Evolutionary conservation across 257 asterid genomes (phyloP).

Genomic region (Verbascum thapsus): DNA sequence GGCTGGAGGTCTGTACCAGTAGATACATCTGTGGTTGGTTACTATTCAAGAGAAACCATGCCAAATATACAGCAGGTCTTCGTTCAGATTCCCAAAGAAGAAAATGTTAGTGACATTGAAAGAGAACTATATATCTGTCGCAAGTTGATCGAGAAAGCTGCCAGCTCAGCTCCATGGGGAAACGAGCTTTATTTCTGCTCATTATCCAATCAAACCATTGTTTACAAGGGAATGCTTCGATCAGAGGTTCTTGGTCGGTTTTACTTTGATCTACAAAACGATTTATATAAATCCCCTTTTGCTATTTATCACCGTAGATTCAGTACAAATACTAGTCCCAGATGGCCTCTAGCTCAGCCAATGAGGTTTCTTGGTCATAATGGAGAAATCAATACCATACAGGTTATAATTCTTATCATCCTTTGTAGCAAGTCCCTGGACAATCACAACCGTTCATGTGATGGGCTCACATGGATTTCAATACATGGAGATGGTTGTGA

Average conservation of each 20-base stretch:
- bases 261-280: constrained; percentile 80
- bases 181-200: constrained; percentile 91
- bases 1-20: constrained; percentile 99
- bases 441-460: too few relatives aligned
- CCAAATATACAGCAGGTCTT: constrained; percentile 92
- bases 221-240: constrained; percentile 98
- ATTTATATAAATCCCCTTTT: constrained; percentile 78
- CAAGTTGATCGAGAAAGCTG: constrained; percentile 81
- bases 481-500: too few relatives aligned
- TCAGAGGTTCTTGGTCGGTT: constrained; percentile 91
- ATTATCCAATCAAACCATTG: constrained; percentile 91
- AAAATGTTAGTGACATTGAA: constrained; percentile 89
- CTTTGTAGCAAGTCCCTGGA: too few relatives aligned
- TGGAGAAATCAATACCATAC: constrained; percentile 99
- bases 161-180: constrained; percentile 78
- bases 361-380: constrained; percentile 99
- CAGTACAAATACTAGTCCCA: constrained; percentile 98
- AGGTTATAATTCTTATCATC: constrained; percentile 45
- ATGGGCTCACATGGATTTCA: too few relatives aligned
- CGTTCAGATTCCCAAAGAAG: constrained; percentile 83
- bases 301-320: constrained; percentile 96
- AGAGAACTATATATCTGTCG: constrained; percentile 92
- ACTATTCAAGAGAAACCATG: constrained; percentile 82
- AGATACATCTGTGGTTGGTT: constrained; percentile 78
- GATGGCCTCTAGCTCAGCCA: constrained; percentile 99